Conservation (phyloP, 2,329 filamentous ascomycete genomes). For the Apiospora malaysiana region DNA sequence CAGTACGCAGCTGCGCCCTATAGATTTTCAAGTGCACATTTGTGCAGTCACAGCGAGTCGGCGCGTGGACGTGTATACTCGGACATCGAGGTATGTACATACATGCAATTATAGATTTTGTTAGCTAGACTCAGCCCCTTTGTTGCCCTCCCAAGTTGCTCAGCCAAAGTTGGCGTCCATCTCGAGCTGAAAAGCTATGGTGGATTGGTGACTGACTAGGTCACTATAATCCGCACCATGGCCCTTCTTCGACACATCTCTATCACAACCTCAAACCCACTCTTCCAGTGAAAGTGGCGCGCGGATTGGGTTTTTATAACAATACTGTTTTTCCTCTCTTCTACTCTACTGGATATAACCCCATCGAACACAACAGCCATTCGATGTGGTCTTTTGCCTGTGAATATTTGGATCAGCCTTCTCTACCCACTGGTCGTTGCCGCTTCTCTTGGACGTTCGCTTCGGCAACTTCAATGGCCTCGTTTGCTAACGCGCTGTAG, state of each 20-base stretch:
- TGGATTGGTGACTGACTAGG: background rate
- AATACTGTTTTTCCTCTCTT: background rate
- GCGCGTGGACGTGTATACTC: background rate
- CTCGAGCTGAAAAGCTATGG: background rate
- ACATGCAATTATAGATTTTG: background rate
- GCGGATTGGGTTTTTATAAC: background rate
- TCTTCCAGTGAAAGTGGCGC: background rate
- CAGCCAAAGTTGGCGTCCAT: slow-evolving; percentile 3
- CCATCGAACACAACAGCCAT: background rate
- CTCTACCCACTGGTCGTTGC: background rate
- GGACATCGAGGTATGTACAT: background rate
- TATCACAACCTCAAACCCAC: background rate
- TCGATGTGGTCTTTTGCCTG: background rate
- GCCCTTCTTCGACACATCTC: background rate
- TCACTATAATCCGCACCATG: background rate
- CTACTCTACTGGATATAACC: background rate
- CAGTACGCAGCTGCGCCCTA: background rate
- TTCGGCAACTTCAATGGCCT: background rate
- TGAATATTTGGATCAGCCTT: background rate
- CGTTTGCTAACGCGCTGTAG: background rate
- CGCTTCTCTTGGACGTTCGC: background rate
- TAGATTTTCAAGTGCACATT: background rate
- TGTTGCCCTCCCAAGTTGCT: background rate
- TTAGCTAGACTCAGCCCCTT: background rate
- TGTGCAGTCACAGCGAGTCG: background rate